phyloP scores from a whole-genome alignment of 176 grass and related monocot genomes.

The Oryza australiensis region DNA sequence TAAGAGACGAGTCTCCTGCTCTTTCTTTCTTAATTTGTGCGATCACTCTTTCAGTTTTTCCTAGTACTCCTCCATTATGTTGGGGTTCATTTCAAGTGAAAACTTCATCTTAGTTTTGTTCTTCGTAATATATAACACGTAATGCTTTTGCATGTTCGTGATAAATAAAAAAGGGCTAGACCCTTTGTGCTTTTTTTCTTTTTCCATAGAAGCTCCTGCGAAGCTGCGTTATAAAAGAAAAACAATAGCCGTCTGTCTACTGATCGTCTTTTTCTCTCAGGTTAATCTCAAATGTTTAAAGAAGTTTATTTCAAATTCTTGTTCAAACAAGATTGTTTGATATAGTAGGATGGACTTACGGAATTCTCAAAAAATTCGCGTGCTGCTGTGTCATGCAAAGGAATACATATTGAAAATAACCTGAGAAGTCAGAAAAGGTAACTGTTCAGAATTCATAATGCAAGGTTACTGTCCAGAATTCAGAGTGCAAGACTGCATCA shows the following conservation, averaged over 20 bases:
- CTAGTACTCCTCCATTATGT: background rate
- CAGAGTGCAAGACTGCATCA: background rate
- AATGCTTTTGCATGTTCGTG: background rate
- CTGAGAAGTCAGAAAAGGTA: background rate
- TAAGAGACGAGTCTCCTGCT: background rate
- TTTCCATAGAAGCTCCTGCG: background rate
- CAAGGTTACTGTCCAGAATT: background rate
- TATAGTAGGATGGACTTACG: background rate
- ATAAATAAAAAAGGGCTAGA: background rate
- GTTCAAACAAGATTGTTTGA: background rate
- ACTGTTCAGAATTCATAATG: background rate
- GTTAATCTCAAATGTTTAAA: background rate
- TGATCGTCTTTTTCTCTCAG: background rate
- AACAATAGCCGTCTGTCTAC: background rate
- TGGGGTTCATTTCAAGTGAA: background rate
- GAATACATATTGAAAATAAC: background rate
- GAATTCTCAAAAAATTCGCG: background rate
- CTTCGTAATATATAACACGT: background rate
- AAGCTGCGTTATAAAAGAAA: background rate
- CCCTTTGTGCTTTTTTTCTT: too few species aligned
- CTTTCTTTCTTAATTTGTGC: background rate
- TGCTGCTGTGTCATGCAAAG: background rate
- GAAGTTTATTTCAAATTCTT: background rate
- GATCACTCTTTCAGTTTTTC: background rate
- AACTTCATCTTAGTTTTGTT: too few species aligned